Base-by-base conservation (phyloP, 495 filamentous ascomycete species). In the Cladorrhinum samala region DNA sequence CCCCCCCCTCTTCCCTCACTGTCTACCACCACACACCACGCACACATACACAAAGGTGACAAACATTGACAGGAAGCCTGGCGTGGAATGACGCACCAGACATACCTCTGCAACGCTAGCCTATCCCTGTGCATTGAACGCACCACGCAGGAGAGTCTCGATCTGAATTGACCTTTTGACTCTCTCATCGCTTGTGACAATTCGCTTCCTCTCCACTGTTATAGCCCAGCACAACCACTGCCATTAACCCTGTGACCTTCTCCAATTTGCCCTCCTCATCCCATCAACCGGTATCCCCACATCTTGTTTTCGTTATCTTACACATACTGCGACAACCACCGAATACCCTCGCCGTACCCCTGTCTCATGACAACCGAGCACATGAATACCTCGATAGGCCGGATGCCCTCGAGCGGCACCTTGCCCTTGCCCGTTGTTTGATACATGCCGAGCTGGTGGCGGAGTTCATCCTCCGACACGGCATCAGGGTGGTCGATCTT, bases 361-460 rank as follows among this genome's bases (percentile, higher is more conserved):
- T 96, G 91, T 68, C 92, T 80, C 93, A 95, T 96, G 50, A 96
- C 90, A 64, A 96, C 90, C 63, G 87, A 92, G 80, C 91, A 96
- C 92, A 96, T 96, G 74, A 96, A 96, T 46, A 96, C 86, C 81
- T 98, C 93, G 66, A 97, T 93, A 11, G 93, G 91, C 54, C 93
- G 79, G 71, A 96, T 94, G 21, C 88, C 88, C 76, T 98, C 92
- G 59, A 96, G 78, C 52, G 88, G 90, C 50, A 95, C 86, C 80
- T 93, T 96, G 71, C 91, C 92, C 82, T 98, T 97, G 59, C 94
- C 93, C 50, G 93, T 96, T 24, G 91, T 97, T 75, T 96, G 90
- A 72, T 90, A 96, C 64, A 97, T 71, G 50, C 93, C 93, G 46
- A 97, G 75, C 67, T 89, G 85, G 67, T 89, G 82, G 61, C 93